Evolutionary conservation across 257 asterid genomes (phyloP).

Genomic region (Solanum sejunctum): DNA sequence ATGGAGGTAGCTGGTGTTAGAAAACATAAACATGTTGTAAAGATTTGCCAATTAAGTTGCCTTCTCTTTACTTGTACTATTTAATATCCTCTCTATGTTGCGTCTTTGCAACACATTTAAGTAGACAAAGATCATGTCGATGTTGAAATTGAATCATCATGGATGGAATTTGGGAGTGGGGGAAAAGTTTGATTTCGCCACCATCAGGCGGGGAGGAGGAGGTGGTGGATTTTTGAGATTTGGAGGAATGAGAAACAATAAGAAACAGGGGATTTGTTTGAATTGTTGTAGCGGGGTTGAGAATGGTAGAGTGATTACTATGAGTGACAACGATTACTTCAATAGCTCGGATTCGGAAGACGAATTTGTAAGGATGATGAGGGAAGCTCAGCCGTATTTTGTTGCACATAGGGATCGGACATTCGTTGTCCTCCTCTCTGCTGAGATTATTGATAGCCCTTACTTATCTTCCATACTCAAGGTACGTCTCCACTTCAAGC

Average conservation of each 20-base stretch:
- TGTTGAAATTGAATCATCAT: neutral
- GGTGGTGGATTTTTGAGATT: neutral
- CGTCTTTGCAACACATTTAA: neutral
- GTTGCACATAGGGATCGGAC: constrained; percentile 40
- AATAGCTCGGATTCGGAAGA: neutral
- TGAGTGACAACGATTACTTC: neutral
- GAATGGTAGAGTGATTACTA: neutral
- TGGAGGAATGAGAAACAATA: neutral
- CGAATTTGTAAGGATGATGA: constrained; percentile 34
- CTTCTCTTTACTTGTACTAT: neutral
- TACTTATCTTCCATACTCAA: constrained; percentile 27
- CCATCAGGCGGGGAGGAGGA: neutral
- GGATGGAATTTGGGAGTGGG: neutral
- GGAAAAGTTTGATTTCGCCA: neutral
- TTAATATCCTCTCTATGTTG: neutral
- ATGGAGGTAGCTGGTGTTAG: neutral
- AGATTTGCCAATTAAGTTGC: neutral
- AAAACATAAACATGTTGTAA: neutral
- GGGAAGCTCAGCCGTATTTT: constrained; percentile 48
- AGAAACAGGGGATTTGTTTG: neutral
- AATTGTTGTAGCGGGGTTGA: neutral
- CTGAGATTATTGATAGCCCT: constrained; percentile 29
- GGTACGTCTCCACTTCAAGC: constrained; percentile 10
- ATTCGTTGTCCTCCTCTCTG: constrained; percentile 38
- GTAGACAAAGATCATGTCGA: neutral